A percentile compares a stretch with the other conserved stretches of the same genome.
Conservation (phyloP, 495 filamentous ascomycete species). For the Talaromyces wortmannii region DNA sequence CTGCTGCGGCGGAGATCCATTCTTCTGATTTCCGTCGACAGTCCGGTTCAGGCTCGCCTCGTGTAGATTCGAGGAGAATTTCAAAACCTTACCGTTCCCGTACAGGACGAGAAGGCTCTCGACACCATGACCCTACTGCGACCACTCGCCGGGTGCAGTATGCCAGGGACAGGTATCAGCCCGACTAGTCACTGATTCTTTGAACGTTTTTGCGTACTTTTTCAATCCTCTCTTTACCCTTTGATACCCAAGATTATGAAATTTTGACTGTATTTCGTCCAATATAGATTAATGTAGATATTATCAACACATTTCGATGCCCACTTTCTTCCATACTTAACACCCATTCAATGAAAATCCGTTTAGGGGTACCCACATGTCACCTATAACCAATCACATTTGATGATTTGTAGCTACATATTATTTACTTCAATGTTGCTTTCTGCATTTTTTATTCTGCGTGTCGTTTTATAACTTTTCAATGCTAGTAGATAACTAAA, state of each 20-base stretch:
- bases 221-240: too few species aligned
- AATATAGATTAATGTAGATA: too few species aligned
- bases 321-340: neutral
- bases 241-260: too few species aligned
- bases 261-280: too few species aligned
- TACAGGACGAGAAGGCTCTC: slow-evolving; percentile 2
- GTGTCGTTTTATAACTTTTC: too few species aligned
- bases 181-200: slow-evolving; percentile 11
- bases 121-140: slow-evolving; percentile 11
- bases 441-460: too few species aligned
- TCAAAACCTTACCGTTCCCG: slow-evolving; percentile 12
- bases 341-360: neutral
- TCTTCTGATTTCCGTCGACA: slow-evolving; percentile 19
- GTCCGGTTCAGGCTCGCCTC: slow-evolving; percentile 8
- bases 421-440: too few species aligned
- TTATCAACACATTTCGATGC: neutral
- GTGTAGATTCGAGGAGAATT: slow-evolving; percentile 14
- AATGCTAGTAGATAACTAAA: too few species aligned
- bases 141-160: slow-evolving; percentile 19
- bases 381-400: too few species aligned
- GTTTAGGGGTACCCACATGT: too few species aligned
- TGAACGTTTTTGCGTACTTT: too few species aligned
- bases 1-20: slow-evolving; percentile 4
- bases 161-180: slow-evolving; percentile 30
- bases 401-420: too few species aligned